Conservation (phyloP, 2,329 filamentous ascomycete genomes). For the Fusarium sp. region DNA sequence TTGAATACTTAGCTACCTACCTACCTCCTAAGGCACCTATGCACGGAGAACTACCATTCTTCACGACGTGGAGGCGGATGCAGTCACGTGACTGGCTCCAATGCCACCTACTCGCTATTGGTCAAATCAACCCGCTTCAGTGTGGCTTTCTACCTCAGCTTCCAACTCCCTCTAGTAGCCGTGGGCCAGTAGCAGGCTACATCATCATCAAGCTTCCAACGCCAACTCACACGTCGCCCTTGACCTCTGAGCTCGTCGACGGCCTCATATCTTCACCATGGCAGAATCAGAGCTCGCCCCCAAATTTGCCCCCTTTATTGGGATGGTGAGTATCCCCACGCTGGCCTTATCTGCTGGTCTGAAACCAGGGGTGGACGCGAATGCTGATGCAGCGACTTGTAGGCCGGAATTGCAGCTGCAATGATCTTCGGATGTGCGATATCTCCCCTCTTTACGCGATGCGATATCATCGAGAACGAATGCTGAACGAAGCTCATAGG, state of each 20-base stretch:
- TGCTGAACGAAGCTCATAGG: conserved; percentile 56
- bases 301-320: conserved; percentile 88
- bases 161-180: conserved; percentile 40
- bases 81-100: conserved; percentile 26
- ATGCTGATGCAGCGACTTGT: conserved; percentile 46
- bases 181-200: conserved; percentile 45
- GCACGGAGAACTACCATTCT: too few relatives aligned
- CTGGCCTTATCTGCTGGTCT: conserved; percentile 12
- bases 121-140: conserved; percentile 7
- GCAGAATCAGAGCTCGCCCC: conserved; percentile 72
- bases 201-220: conserved; percentile 49
- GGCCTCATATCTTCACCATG: conserved; percentile 58
- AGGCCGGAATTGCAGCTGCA: conserved; percentile 83
- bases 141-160: conserved; percentile 45
- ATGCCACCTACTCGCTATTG: conserved; percentile 31
- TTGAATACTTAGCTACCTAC: background rate
- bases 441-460: conserved; percentile 33
- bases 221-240: conserved; percentile 39
- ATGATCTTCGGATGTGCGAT: conserved; percentile 86
- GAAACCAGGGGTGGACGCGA: conserved; percentile 26
- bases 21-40: too few relatives aligned
- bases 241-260: conserved; percentile 35
- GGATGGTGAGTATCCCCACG: conserved; percentile 74
- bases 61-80: background rate
- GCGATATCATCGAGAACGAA: conserved; percentile 38